phyloP scores from a whole-genome alignment of 306 rosid genomes.

The Casuarina glauca region DNA sequence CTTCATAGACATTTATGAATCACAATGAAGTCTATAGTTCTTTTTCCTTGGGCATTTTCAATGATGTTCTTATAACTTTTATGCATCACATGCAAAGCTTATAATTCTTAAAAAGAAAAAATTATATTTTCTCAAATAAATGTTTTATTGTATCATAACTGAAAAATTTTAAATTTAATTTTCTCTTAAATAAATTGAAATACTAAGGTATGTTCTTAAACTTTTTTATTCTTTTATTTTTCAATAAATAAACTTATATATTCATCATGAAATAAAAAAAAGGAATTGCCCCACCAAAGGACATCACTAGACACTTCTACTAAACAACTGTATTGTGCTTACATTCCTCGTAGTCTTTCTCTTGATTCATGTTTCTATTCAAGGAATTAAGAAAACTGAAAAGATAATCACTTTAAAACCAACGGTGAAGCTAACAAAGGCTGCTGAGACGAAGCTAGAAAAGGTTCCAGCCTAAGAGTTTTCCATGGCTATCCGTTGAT shows the following conservation, averaged over 20 bases:
- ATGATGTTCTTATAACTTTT: conserved; percentile 22
- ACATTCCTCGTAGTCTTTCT: conserved; percentile 13
- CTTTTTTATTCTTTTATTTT: too few species aligned
- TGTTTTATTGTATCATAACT: too few species aligned
- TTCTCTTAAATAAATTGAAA: too few species aligned
- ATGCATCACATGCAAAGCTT: conserved; percentile 85
- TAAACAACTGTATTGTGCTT: conserved; percentile 6
- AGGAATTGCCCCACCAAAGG: conserved; percentile 75
- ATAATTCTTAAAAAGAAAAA: conserved; percentile 91
- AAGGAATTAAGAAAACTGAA: conserved; percentile 78
- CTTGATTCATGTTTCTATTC: conserved; percentile 33
- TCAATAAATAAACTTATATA: too few species aligned
- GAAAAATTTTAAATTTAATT: too few species aligned
- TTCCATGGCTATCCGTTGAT: neutral
- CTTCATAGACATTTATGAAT: neutral
- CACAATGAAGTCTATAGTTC: neutral
- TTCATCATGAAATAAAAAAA: conserved; percentile 51
- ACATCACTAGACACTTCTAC: conserved; percentile 71
- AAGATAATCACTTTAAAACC: conserved; percentile 10
- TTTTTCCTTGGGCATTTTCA: neutral
- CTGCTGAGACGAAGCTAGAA: conserved; percentile 52
- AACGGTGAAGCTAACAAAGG: conserved; percentile 48
- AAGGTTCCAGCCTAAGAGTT: conserved; percentile 59
- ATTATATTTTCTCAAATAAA: neutral
- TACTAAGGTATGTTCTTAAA: too few species aligned